Percentiles rank a stretch among this genome's conserved stretches.
These are phyloP conservation scores for Paramyrothecium roridum DNA, from an alignment of 2,329 filamentous ascomycete genomes.

Conservation along the genomic window DNA sequence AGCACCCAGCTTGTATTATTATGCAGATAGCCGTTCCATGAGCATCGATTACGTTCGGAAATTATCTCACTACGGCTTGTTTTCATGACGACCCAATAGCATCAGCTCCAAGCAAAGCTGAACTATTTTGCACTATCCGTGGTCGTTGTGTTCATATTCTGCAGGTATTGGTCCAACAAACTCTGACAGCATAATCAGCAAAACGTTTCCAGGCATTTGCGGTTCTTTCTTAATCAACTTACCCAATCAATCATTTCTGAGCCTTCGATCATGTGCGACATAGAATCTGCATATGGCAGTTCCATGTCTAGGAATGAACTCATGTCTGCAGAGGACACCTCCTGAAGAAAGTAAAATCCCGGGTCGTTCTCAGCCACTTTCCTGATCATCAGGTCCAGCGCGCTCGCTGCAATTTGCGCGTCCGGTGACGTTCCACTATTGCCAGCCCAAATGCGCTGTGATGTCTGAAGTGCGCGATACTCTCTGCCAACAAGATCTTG, in stretches of 20 bases:
- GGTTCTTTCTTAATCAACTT: conserved; percentile 4
- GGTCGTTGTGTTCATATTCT: neutral
- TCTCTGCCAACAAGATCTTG: neutral
- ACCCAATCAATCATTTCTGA: conserved; percentile 18
- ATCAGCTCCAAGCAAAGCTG: no score
- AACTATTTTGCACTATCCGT: neutral
- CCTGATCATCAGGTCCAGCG: conserved; percentile 12
- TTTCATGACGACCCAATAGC: no score
- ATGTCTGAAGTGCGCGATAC: conserved; percentile 10
- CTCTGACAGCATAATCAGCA: neutral
- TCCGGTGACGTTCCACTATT: conserved; percentile 9
- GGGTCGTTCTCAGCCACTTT: conserved; percentile 6
- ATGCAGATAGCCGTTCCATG: no score
- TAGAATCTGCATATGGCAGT: neutral
- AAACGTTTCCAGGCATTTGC: neutral
- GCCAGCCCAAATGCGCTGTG: conserved; percentile 16
- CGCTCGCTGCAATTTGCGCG: conserved; percentile 13
- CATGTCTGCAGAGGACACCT: neutral
- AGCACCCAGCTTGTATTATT: no score
- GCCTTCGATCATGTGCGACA: conserved; percentile 5
- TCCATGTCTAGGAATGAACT: neutral
- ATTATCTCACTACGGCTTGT: no score
- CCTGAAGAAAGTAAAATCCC: fast-evolving
- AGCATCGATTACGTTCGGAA: no score
- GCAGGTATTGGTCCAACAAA: conserved; percentile 9